Evolutionary conservation across 2,329 filamentous ascomycete species (phyloP).

Genomic region (Fusarium sp.): DNA sequence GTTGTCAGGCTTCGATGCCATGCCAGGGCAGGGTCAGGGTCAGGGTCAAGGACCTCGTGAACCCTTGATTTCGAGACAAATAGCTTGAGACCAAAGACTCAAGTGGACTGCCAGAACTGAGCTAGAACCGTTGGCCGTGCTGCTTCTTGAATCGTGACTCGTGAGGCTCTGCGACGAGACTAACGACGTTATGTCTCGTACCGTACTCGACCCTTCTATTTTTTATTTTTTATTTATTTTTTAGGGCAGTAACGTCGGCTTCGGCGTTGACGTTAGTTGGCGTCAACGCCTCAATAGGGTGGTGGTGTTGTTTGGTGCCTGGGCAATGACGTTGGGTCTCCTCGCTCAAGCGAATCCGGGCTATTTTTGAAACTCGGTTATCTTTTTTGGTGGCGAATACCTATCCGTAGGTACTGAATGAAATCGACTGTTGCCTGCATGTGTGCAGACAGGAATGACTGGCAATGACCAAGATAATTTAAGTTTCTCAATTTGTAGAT

Average conservation of each 20-base stretch:
- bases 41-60: constrained; percentile 33
- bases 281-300: background rate
- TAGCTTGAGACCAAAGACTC: constrained; percentile 12
- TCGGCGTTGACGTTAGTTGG: constrained; percentile 3
- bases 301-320: constrained; percentile 17
- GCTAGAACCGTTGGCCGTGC: constrained; percentile 24
- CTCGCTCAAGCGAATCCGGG: constrained; percentile 1
- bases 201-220: background rate
- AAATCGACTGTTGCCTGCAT: background rate
- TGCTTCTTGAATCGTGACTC: constrained; percentile 38
- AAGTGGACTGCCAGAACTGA: constrained; percentile 22
- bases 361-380: constrained; percentile 27
- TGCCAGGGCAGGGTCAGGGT: background rate
- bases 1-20: constrained; percentile 25
- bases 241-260: constrained; percentile 24
- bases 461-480: constrained; percentile 9
- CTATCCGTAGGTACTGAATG: background rate
- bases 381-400: constrained; percentile 37
- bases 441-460: constrained; percentile 7
- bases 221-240: too few species aligned
- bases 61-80: constrained; percentile 25
- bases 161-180: constrained; percentile 42
- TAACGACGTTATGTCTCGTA: constrained; percentile 5
- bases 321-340: constrained; percentile 40
- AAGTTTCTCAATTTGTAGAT: background rate